Conservation (phyloP, 78 protist genomes). For the Pigoraptor vietnamica region DNA sequence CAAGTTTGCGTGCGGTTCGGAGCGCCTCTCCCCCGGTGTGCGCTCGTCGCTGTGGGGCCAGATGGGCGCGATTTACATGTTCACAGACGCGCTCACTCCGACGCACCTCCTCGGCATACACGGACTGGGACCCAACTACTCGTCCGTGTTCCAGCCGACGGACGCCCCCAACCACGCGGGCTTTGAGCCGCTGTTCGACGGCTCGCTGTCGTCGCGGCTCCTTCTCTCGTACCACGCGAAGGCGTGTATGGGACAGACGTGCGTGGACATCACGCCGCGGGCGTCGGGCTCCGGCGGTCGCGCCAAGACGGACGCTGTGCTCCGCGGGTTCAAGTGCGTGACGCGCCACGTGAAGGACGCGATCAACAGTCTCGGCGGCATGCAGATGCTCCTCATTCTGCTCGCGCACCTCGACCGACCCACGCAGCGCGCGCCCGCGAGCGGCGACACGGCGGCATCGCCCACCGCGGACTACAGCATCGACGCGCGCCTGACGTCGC, state of each 20-base stretch:
- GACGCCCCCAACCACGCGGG: slow-evolving; percentile 5
- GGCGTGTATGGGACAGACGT: neutral
- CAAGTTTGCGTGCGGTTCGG: neutral
- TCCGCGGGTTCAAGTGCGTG: neutral
- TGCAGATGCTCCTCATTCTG: neutral
- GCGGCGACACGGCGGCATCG: neutral
- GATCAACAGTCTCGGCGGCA: neutral
- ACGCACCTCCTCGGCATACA: neutral
- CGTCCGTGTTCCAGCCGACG: neutral
- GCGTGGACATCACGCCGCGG: neutral
- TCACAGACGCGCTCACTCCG: neutral
- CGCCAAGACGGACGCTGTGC: neutral
- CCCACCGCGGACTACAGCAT: neutral
- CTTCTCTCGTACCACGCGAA: neutral
- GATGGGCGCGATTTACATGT: slow-evolving; percentile 1
- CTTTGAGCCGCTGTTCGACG: neutral
- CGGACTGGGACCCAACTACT: neutral
- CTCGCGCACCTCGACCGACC: neutral
- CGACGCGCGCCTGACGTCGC: neutral
- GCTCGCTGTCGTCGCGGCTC: neutral
- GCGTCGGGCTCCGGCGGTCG: neutral
- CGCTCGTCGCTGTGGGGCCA: neutral
- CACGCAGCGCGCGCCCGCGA: neutral
- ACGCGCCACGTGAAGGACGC: neutral
- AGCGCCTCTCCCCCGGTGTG: neutral